These are phyloP conservation scores for Olyra latifolia DNA, from an alignment of 176 grass and related monocot species.

Conservation along the genomic window DNA sequence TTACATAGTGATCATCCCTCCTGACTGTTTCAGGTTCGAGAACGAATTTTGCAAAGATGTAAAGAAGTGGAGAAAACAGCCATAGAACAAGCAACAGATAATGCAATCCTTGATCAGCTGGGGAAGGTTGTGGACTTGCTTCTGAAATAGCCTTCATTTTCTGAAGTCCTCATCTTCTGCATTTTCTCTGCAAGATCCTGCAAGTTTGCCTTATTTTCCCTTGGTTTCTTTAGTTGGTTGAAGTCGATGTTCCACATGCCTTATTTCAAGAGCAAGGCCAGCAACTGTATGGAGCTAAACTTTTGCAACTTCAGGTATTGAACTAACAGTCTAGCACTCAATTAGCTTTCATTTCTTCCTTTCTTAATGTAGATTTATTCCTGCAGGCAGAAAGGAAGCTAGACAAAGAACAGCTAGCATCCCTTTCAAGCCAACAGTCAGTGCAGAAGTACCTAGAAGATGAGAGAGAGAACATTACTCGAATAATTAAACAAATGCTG, in stretches of 20 bases:
- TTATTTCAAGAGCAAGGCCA: slow-evolving; percentile 97
- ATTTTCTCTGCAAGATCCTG: background rate
- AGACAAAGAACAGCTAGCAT: slow-evolving; percentile 75
- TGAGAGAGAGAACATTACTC: slow-evolving; percentile 77
- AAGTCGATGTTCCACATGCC: slow-evolving; percentile 86
- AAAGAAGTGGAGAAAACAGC: slow-evolving; percentile 89
- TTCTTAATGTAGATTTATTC: slow-evolving; percentile 38
- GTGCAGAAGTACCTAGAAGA: slow-evolving; percentile 72
- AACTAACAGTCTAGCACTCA: slow-evolving; percentile 11
- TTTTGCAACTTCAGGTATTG: slow-evolving; percentile 82
- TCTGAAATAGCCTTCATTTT: slow-evolving; percentile 32
- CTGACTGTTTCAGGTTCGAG: slow-evolving; percentile 54
- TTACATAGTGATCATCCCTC: background rate
- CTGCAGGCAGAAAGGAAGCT: slow-evolving; percentile 77
- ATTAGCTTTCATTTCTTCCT: slow-evolving; percentile 22
- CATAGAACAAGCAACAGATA: slow-evolving; percentile 99
- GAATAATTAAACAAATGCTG: slow-evolving; percentile 95
- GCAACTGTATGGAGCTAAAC: slow-evolving; percentile 90
- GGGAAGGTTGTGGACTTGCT: slow-evolving; percentile 51
- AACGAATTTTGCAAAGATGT: slow-evolving; percentile 86
- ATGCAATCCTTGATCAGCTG: slow-evolving; percentile 91
- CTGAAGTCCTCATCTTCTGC: background rate
- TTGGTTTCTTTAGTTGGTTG: slow-evolving; percentile 75
- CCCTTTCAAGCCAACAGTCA: slow-evolving; percentile 68
- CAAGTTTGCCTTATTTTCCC: slow-evolving; percentile 16